Evolutionary conservation across 176 grass and related monocot genomes (phyloP).

Genomic region (Carex kokanica): DNA sequence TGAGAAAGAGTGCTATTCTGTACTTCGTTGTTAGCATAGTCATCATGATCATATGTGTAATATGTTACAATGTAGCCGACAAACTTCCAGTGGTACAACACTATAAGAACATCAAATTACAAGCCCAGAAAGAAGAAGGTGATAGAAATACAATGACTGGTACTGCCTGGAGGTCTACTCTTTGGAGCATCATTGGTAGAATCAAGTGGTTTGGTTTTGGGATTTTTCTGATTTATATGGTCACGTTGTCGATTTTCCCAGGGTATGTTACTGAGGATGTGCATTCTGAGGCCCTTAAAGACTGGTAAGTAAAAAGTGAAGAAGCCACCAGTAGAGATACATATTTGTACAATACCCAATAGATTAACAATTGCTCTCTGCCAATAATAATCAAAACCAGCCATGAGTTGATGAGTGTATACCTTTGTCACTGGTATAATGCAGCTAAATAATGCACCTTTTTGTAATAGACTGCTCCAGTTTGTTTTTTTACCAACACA

Average conservation of each 20-base stretch:
- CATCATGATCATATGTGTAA: slow-evolving; percentile 74
- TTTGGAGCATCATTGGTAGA: slow-evolving; percentile 76
- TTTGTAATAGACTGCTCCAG: neutral
- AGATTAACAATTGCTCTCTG: neutral
- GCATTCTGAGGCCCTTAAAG: slow-evolving; percentile 68
- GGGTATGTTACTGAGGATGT: slow-evolving; percentile 96
- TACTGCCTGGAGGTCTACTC: slow-evolving; percentile 66
- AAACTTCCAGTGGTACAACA: slow-evolving; percentile 57
- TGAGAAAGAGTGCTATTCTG: slow-evolving; percentile 78
- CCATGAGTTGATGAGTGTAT: neutral
- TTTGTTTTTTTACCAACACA: neutral
- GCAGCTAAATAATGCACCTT: neutral
- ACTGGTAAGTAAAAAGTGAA: slow-evolving; percentile 54
- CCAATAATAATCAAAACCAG: neutral
- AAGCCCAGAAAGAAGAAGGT: slow-evolving; percentile 49
- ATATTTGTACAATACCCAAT: neutral
- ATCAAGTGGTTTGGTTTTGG: slow-evolving; percentile 76
- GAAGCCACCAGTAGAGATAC: neutral
- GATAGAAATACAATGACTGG: slow-evolving; percentile 46
- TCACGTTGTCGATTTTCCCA: slow-evolving; percentile 91
- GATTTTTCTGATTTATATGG: slow-evolving; percentile 57
- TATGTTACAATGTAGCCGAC: slow-evolving; percentile 77
- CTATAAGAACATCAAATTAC: slow-evolving; percentile 73
- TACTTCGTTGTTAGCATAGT: slow-evolving; percentile 74
- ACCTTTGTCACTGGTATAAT: neutral